These are phyloP conservation scores for Sanguinoderma infundibulare DNA, from an alignment of 1,284 basidiomycete species.

Conservation along the genomic window DNA sequence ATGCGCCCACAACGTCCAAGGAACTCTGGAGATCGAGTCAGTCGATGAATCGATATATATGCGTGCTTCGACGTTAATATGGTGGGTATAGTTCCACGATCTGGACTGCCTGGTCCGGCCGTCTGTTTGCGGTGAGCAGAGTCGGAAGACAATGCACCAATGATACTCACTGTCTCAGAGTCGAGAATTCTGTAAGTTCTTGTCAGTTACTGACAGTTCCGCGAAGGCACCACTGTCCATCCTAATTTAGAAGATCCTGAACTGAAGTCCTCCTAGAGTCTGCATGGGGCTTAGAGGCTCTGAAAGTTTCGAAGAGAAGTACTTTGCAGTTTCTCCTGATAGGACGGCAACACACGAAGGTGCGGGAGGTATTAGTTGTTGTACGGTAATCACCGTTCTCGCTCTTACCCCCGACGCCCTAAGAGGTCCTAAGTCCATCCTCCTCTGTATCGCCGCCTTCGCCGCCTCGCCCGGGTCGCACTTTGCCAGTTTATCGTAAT, in stretches of 20 bases:
- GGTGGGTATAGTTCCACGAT: not conserved
- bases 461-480: slow-evolving; percentile 58
- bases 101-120: not conserved
- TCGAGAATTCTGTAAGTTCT: not conserved
- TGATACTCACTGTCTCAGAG: not conserved
- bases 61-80: not conserved
- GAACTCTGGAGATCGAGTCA: too few relatives aligned
- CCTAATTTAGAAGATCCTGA: not conserved
- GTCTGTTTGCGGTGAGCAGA: not conserved
- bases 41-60: too few relatives aligned
- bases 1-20: too few relatives aligned
- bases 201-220: not conserved
- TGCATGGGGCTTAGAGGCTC: not conserved
- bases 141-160: not conserved
- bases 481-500: slow-evolving; percentile 68
- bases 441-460: slow-evolving; percentile 33
- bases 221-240: not conserved
- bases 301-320: not conserved
- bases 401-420: too few relatives aligned
- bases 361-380: not conserved
- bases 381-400: not conserved
- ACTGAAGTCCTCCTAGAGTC: not conserved
- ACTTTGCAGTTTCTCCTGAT: too few relatives aligned
- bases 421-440: slow-evolving; percentile 33
- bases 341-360: not conserved